Evolutionary conservation across 1,139 yeast genomes (phyloP).

Genomic region (Nematodospora anomalae): DNA sequence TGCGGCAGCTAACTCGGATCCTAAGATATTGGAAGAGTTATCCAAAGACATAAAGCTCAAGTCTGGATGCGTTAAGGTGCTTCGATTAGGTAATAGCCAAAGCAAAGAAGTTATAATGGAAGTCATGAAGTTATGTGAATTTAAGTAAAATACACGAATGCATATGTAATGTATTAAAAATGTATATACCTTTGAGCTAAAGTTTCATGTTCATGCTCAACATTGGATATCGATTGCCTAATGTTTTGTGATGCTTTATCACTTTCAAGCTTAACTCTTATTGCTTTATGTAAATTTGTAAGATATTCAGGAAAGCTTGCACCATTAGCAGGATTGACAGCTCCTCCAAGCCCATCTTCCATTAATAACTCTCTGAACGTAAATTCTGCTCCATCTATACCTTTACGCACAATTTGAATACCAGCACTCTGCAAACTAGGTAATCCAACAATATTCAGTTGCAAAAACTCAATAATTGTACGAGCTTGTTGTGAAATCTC

Average conservation of each 20-base stretch:
- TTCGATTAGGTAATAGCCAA: constrained; percentile 18
- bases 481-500: constrained; percentile 70
- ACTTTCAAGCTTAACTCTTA: constrained; percentile 53
- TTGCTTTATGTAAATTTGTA: constrained; percentile 58
- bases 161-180: constrained; percentile 21
- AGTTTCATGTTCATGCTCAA: constrained; percentile 30
- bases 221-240: constrained; percentile 29
- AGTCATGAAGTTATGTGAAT: constrained; percentile 20
- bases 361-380: constrained; percentile 62
- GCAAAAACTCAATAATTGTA: constrained; percentile 55
- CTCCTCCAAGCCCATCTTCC: constrained; percentile 58
- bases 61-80: constrained; percentile 19
- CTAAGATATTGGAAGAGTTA: constrained; percentile 12
- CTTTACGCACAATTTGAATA: constrained; percentile 64
- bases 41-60: constrained; percentile 19
- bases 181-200: constrained; percentile 44
- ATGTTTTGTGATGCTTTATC: constrained; percentile 38
- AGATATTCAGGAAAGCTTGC: constrained; percentile 62
- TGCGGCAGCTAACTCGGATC: constrained; percentile 20
- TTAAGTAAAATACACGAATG: constrained; percentile 8
- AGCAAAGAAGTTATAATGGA: constrained; percentile 20
- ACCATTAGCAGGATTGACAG: constrained; percentile 37
- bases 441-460: constrained; percentile 39
- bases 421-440: constrained; percentile 35
- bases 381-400: constrained; percentile 60